A percentile compares a stretch with the other conserved stretches of the same genome.
phyloP scores from a whole-genome alignment of 2,329 filamentous ascomycete genomes.

The Diaporthe sp. region DNA sequence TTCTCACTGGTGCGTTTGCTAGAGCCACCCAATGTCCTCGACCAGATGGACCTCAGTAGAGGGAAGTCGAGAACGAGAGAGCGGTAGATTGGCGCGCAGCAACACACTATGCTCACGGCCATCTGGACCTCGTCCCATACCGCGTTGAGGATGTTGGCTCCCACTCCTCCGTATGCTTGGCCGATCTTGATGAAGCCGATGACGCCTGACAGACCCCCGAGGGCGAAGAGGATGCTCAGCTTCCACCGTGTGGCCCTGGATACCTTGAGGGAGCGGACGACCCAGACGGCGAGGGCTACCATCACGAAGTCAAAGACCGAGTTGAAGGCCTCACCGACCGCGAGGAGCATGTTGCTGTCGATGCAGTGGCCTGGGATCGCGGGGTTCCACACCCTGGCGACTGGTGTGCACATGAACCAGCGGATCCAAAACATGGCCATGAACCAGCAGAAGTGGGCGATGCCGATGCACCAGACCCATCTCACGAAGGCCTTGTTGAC shows the following conservation, averaged over 20 bases:
- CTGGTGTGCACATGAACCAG: neutral
- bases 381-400: neutral
- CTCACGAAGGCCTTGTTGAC: neutral
- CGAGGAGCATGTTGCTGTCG: neutral
- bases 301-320: neutral
- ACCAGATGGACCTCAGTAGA: neutral
- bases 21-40: neutral
- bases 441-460: neutral
- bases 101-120: conserved; percentile 34
- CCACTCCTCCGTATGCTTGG: conserved; percentile 19
- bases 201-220: conserved; percentile 30
- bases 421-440: neutral
- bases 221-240: conserved; percentile 21
- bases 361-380: neutral
- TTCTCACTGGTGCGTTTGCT: neutral
- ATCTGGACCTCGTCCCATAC: conserved; percentile 34
- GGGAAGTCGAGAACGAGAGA: neutral
- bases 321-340: neutral
- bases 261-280: neutral
- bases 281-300: neutral
- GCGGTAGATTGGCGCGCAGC: conserved; percentile 33
- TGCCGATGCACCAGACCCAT: neutral
- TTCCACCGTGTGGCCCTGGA: neutral
- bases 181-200: conserved; percentile 33
- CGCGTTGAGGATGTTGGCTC: conserved; percentile 22